Evolutionary conservation across 192 early-diverging fungal species (phyloP).

Genomic region (Endogone sp.): DNA sequence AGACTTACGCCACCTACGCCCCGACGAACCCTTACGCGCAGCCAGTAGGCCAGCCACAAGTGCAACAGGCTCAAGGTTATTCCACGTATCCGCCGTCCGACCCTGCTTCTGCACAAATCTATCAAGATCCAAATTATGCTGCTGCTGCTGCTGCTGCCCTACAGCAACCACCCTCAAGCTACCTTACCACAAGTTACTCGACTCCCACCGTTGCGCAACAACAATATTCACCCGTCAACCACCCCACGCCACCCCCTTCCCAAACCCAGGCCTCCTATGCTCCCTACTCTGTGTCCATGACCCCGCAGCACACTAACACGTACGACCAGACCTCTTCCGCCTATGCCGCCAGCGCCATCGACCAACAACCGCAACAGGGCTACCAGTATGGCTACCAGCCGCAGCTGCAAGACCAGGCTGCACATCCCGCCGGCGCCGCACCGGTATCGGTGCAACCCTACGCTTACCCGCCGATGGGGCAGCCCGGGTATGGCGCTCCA

Average conservation of each 20-base stretch:
- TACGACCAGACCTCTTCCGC: not conserved
- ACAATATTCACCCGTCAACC: not conserved
- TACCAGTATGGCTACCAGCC: not conserved
- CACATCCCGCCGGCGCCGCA: not conserved
- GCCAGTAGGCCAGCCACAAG: constrained; percentile 1
- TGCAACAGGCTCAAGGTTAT: constrained; percentile 18
- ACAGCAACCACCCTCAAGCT: constrained; percentile 8
- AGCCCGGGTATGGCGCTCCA: not conserved
- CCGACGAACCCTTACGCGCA: constrained; percentile 5
- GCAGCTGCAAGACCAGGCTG: not conserved
- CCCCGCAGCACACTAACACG: not conserved
- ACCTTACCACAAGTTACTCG: not conserved
- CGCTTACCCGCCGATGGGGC: not conserved
- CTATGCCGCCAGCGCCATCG: too few species aligned
- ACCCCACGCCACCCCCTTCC: not conserved
- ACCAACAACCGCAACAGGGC: too few species aligned
- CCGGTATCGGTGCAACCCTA: not conserved
- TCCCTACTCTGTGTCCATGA: not conserved
- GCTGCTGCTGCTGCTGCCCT: constrained; percentile 9
- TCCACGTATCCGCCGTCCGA: constrained; percentile 11
- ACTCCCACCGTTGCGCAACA: not conserved
- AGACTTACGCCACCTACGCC: constrained; percentile 12
- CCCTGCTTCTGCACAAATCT: constrained; percentile 13
- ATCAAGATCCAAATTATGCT: not conserved
- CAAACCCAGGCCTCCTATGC: not conserved